Evolutionary conservation across 2,329 filamentous ascomycete genomes (phyloP).

Genomic region (Boeremia exigua): DNA sequence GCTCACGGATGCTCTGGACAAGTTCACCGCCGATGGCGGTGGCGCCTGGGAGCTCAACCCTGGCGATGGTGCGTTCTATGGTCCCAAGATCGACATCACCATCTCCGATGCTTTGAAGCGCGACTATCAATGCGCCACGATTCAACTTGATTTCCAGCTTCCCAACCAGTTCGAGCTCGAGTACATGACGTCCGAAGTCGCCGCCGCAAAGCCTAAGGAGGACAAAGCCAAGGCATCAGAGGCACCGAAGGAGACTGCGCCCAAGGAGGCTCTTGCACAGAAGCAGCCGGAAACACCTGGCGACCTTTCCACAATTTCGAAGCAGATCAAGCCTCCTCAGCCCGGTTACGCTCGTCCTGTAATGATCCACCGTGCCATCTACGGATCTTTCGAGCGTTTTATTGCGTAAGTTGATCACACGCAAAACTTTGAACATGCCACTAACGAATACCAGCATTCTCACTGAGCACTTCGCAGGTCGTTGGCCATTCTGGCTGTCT

Average conservation of each 20-base stretch:
- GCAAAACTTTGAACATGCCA: neutral
- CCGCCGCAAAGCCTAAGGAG: conserved; percentile 50
- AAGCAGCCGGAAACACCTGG: conserved; percentile 25
- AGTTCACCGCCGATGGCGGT: conserved; percentile 67
- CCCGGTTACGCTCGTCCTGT: conserved; percentile 75
- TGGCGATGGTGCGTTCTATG: conserved; percentile 97
- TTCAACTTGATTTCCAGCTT: conserved; percentile 90
- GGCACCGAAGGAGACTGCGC: conserved; percentile 34
- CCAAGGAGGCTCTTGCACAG: conserved; percentile 27
- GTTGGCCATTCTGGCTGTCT: conserved; percentile 89
- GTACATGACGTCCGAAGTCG: conserved; percentile 75
- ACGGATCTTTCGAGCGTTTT: conserved; percentile 72
- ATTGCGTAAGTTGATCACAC: conserved; percentile 57
- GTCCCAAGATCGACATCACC: conserved; percentile 97
- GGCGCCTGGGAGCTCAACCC: conserved; percentile 88
- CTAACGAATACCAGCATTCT: conserved; percentile 60
- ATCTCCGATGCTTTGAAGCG: conserved; percentile 86
- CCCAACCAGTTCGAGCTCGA: conserved; percentile 86
- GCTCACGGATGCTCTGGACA: conserved; percentile 77
- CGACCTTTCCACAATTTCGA: conserved; percentile 24
- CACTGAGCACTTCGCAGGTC: conserved; percentile 83
- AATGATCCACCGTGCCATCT: conserved; percentile 85
- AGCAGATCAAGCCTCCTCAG: conserved; percentile 36
- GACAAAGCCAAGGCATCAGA: conserved; percentile 33
- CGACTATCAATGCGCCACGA: conserved; percentile 89